These are phyloP conservation scores for Leucocoprinus sp. DNA, from an alignment of 768 basidiomycete genomes.

Conservation along the genomic window DNA sequence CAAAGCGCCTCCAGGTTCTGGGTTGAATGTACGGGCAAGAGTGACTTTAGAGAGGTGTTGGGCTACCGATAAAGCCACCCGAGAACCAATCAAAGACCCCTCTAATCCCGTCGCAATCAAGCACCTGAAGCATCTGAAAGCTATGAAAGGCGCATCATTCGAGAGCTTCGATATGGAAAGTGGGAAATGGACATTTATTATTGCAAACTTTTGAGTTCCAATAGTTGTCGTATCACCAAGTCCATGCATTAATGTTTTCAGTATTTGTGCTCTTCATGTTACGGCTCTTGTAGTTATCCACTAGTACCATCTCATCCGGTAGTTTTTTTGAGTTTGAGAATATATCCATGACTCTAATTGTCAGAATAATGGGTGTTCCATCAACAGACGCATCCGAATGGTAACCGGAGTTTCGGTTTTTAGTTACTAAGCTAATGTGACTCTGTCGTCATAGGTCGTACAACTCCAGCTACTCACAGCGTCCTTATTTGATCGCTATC, in stretches of 20 bases:
- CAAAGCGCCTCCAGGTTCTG: slow-evolving; percentile 76
- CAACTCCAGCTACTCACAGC: neutral
- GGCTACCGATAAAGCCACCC: slow-evolving; percentile 84
- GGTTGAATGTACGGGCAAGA: slow-evolving; percentile 81
- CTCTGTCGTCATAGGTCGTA: neutral
- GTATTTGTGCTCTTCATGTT: slow-evolving; percentile 5
- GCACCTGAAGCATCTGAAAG: slow-evolving; percentile 73
- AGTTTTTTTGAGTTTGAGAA: neutral
- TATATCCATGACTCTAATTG: neutral
- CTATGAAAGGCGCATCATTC: slow-evolving; percentile 81
- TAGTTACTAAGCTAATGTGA: slow-evolving; percentile 1
- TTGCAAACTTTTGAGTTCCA: slow-evolving; percentile 77
- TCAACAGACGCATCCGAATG: neutral
- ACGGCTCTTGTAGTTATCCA: slow-evolving; percentile 4
- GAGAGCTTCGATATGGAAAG: slow-evolving; percentile 69
- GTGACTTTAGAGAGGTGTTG: slow-evolving; percentile 77
- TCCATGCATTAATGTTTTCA: slow-evolving; percentile 5
- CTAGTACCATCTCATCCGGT: slow-evolving; percentile 3
- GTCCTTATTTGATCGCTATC: neutral
- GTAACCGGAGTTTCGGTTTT: too few species aligned
- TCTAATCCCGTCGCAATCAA: slow-evolving; percentile 60
- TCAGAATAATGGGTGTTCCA: neutral
- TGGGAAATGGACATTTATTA: slow-evolving; percentile 91
- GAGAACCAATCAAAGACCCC: slow-evolving; percentile 82
- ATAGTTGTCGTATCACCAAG: slow-evolving; percentile 6